Base-by-base conservation (phyloP, 2,329 filamentous ascomycete genomes). In the Pseudogymnoascus sp. region DNA sequence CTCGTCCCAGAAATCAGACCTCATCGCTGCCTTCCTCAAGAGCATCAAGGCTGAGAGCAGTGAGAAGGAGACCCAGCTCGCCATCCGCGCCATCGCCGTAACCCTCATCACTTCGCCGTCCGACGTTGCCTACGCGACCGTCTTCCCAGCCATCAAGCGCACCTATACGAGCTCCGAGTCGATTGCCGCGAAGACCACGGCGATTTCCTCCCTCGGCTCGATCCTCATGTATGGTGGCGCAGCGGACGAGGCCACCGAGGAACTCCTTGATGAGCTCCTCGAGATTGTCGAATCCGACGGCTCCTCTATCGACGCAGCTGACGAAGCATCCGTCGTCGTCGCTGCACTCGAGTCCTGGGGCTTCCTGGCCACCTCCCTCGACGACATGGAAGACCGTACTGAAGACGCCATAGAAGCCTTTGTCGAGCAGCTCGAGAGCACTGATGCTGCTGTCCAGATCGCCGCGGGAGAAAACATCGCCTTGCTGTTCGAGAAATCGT, bases 391-490 rank as follows among this genome's bases (percentile, higher is more conserved):
- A 72, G 80, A 82, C 19, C 79, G 83, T 68, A 88, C 84, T 6
- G 85, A 88, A 69, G 78, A 82, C 16, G 85, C 86, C 1, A 82
- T 89, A 71, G 85, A 90, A 43, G 83, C 85, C 1, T 87, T 90
- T 67, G 82, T 88, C 31, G 88, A 90, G 48, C 88, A 91, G 73
- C 81, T 91, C 23, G 82, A 88, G 45, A 87, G 85, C 69, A 79
- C 79, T 41, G 83, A 87, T 65, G 76, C 83, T 0, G 75, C 77
- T 7, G 87, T 90, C 0, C 87, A 89, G 70, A 83, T 90, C 60
- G 86, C 88, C 0, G 85, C 88, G 0, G 88, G 87, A 14, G 86
- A 90, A 72, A 88, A 88, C 70, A 90, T 91, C 68, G 88, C 88
- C 0, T 75, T 90, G 1, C 75, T 90, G 1, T 90, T 85, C 71